Base-by-base conservation (phyloP, 345 rosid genomes). In the Gossypium sturtianum region DNA sequence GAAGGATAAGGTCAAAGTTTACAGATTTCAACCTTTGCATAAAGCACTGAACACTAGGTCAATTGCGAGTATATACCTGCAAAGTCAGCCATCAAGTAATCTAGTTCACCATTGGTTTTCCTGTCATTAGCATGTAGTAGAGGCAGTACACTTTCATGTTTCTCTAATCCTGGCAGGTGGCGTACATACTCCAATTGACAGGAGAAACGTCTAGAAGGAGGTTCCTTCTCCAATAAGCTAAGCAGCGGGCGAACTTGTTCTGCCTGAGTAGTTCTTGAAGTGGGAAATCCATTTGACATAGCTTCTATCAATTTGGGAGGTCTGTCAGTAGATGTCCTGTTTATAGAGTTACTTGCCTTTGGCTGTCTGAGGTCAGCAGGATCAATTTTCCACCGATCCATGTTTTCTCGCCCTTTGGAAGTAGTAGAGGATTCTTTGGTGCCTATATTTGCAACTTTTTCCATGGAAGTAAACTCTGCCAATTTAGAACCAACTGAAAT, bases 161-260 rank as follows among this genome's bases (percentile, higher is more conserved):
- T 91, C 82, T 95, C 98, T 69, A 93, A 59, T n/a, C 96, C 98
- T 34, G 98, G 81, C 57, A 89, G 78, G 78, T 91, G 96, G 66
- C 90, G 89, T 16, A 83, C 91, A 85, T 85, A 89, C 78, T 92
- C 98, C 76, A 94, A 83, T 78, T 94, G 98, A 78, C 97, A 97
- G 84, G 98, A 90, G 81, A 80, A 86, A 80, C 78, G 93, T 76
- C 87, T 83, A 44, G 95, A 92, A 66, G 96, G 98, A 25, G 99
- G 98, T 85, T 95, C 99, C 85, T 92, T 95, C 66, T 95, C 99
- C 89, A 93, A 84, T 86, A 95, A 89, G 90, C 97, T 95, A 75
- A 95, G 93, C 78, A 95, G 87, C 74, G 99, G 99, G 34, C 97
- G 90, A 78, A 95, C 98, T 85, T 90, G 96, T 74, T 92, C 98